phyloP scores from a whole-genome alignment of 2,329 filamentous ascomycete genomes.

The Fusarium nematophilum region DNA sequence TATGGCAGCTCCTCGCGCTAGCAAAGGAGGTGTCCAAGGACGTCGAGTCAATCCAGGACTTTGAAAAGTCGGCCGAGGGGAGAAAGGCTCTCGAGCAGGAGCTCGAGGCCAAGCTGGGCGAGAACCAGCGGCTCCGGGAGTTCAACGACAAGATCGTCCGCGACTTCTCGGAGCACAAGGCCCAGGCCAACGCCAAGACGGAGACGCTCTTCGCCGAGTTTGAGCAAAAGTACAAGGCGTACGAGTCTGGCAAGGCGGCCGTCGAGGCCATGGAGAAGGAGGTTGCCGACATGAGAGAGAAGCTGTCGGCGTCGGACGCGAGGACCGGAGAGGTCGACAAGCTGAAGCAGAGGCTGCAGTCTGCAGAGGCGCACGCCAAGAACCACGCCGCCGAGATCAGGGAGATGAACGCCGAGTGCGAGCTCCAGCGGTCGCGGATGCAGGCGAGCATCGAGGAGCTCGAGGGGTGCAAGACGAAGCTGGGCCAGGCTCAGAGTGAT shows the following conservation, averaged over 20 bases:
- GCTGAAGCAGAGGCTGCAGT: conserved; percentile 33
- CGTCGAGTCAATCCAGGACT: conserved; percentile 42
- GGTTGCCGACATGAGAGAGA: conserved; percentile 55
- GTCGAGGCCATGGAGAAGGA: conserved; percentile 59
- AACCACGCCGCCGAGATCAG: conserved; percentile 37
- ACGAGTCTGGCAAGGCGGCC: conserved; percentile 40
- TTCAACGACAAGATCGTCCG: conserved; percentile 41
- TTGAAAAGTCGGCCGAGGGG: conserved; percentile 38
- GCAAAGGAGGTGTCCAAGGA: conserved; percentile 45
- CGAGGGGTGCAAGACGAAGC: conserved; percentile 30
- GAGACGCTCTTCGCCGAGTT: conserved; percentile 40
- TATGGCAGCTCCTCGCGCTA: conserved; percentile 42
- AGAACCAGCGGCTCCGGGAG: conserved; percentile 41
- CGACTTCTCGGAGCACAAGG: conserved; percentile 39
- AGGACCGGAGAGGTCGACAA: conserved; percentile 57
- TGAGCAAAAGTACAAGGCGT: conserved; percentile 41
- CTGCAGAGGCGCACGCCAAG: conserved; percentile 29
- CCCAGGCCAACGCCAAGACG: conserved; percentile 31
- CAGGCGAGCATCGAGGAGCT: conserved; percentile 34
- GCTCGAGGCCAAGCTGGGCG: conserved; percentile 38
- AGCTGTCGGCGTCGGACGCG: conserved; percentile 53
- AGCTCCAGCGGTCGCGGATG: conserved; percentile 40
- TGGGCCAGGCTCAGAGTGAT: conserved; percentile 35
- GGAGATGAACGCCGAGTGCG: conserved; percentile 43
- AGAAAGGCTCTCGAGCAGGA: conserved; percentile 38